Base-by-base conservation (phyloP, 1,284 basidiomycete species). In the Laetiporus sulphureus region DNA sequence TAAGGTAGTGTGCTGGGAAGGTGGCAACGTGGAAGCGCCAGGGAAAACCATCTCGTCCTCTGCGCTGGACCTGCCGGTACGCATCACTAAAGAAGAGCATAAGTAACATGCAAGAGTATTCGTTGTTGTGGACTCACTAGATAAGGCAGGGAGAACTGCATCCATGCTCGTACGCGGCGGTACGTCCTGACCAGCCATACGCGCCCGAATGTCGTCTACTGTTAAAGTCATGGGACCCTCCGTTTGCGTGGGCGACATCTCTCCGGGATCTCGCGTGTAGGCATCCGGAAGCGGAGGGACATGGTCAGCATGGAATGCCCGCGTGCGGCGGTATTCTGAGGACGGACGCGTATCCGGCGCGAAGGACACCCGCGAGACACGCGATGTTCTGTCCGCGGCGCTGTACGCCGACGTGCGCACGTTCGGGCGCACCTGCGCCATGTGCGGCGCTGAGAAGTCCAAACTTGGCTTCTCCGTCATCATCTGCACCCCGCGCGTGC, bases 301-400 rank as follows among this genome's bases (percentile, higher is more conserved):
- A 50, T 71, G 65, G 1, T 72, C 69, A 21, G 65, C 66, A 56
- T 79, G 74, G 65, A 78, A 80, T 1, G 75, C 76, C 32, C 82
- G 72, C 2, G 71, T 70, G 30, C 73, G 67, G 40, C 80, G 68
- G 4, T 70, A 69, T 19, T 83, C 81, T 19, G 61, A 61, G 10
- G 76, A 81, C 2, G 80, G 79, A 20, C 82, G 73, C 8, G 73
- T 67, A 44, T 81, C 79, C n/a, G 74, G 68, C 4, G 84, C 85
- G 52, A 90, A 87, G 1, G 84, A 88, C 7, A 89, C 68, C 21
- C 73, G 65, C 15, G 72, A 73, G 0, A 69, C 63, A 36, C 71
- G 69, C 36, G 71, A 69, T 19, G 59, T 64, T n/a, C 41, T 35
- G 16, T 41, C 44, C 4, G 44, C 40, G 38, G 46, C 52, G 54